Conservation (phyloP, 106 monocot genomes). For the Posidonia australis region DNA sequence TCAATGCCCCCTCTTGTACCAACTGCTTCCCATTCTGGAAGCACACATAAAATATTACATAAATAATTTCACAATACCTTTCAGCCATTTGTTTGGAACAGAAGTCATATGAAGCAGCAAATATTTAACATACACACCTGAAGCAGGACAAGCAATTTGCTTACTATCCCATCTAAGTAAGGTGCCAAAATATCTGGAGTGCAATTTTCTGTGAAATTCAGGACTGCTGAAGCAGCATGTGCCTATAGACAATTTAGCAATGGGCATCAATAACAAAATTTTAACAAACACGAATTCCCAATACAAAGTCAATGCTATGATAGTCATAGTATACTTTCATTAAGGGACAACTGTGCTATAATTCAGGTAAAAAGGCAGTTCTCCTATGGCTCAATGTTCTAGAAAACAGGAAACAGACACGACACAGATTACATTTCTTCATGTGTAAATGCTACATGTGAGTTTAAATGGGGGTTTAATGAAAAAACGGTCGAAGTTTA, state of each 20-base stretch:
- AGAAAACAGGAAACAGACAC: too few species aligned
- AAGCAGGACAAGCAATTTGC: conserved; percentile 43
- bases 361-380: too few species aligned
- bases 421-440: too few species aligned
- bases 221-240: conserved; percentile 22
- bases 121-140: conserved; percentile 12
- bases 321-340: background rate
- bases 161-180: conserved; percentile 89
- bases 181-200: conserved; percentile 36
- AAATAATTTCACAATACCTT: background rate
- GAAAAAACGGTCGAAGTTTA: too few species aligned
- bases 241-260: conserved; percentile 4
- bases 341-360: too few species aligned
- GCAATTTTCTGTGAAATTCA: conserved; percentile 18
- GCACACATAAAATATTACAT: background rate
- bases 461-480: too few species aligned
- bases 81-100: too few species aligned
- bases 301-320: too few species aligned
- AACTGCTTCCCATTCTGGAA: conserved; percentile 15
- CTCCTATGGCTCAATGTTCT: too few species aligned
- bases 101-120: background rate
- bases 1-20: conserved; percentile 22
- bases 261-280: background rate
- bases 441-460: too few species aligned
- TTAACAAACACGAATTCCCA: background rate